phyloP scores from a whole-genome alignment of 1,139 yeast genomes.

The Candida mesenterica region DNA sequence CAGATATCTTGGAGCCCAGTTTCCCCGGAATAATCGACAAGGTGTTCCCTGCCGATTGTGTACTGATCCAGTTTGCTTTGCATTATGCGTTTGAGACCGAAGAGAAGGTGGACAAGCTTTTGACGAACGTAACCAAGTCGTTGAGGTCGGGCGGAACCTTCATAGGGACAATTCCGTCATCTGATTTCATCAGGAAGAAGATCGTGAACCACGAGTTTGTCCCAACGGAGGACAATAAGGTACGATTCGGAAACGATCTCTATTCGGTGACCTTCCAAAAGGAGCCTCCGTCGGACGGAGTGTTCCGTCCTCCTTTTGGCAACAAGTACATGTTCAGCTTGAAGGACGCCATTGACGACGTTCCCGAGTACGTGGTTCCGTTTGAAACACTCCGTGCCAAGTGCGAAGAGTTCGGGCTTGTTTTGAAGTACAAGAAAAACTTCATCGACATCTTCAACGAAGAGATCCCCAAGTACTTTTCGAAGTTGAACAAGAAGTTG shows the following conservation, averaged over 20 bases:
- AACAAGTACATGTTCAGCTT: slow-evolving; percentile 78
- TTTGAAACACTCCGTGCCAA: slow-evolving; percentile 80
- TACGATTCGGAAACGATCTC: slow-evolving; percentile 80
- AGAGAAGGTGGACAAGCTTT: slow-evolving; percentile 66
- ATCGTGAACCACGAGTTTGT: slow-evolving; percentile 44
- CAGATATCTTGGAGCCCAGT: slow-evolving; percentile 66
- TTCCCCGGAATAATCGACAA: slow-evolving; percentile 53
- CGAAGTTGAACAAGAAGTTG: slow-evolving; percentile 59
- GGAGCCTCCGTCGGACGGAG: slow-evolving; percentile 70
- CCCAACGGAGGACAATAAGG: slow-evolving; percentile 43
- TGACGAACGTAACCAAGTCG: slow-evolving; percentile 74
- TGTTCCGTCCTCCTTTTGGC: slow-evolving; percentile 76
- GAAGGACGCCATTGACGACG: slow-evolving; percentile 92
- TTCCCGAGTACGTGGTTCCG: slow-evolving; percentile 97
- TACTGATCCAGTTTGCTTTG: slow-evolving; percentile 85
- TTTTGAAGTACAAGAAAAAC: slow-evolving; percentile 68
- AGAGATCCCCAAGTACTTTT: slow-evolving; percentile 67
- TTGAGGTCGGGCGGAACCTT: slow-evolving; percentile 81
- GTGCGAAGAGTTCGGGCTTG: slow-evolving; percentile 81
- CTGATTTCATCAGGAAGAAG: slow-evolving; percentile 75
- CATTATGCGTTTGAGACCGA: slow-evolving; percentile 94
- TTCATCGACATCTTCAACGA: slow-evolving; percentile 81
- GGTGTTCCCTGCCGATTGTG: slow-evolving; percentile 82
- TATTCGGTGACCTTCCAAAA: slow-evolving; percentile 79
- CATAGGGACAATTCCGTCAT: slow-evolving; percentile 91